Conservation (phyloP, 306 rosid species). For the Vicia faba region DNA sequence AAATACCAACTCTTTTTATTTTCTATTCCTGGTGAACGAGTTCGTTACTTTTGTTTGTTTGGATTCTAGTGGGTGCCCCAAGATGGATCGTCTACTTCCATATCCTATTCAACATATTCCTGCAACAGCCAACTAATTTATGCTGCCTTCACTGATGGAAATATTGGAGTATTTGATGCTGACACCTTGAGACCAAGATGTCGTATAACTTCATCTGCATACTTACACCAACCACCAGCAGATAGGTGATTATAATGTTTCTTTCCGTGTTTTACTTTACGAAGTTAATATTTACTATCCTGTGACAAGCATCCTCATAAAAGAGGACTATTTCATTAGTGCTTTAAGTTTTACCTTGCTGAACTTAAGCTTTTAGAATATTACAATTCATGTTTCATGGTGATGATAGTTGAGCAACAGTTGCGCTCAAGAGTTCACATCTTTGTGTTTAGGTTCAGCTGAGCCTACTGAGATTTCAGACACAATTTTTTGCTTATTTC, state of each 20-base stretch:
- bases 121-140: slow-evolving; percentile 65
- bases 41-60: slow-evolving; percentile 25
- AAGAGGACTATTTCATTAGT: slow-evolving; percentile 1
- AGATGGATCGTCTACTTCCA: slow-evolving; percentile 52
- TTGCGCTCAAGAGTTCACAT: neutral
- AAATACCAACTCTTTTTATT: neutral
- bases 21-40: slow-evolving; percentile 13
- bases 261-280: neutral
- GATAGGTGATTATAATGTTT: slow-evolving; percentile 48
- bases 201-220: slow-evolving; percentile 68
- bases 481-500: neutral
- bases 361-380: too few relatives aligned
- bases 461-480: neutral
- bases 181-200: slow-evolving; percentile 65
- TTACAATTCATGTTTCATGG: neutral
- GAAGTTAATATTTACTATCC: slow-evolving; percentile 8
- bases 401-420: slow-evolving; percentile 7
- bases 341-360: neutral
- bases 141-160: slow-evolving; percentile 75
- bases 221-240: slow-evolving; percentile 47
- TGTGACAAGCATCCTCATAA: slow-evolving; percentile 3
- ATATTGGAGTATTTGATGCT: slow-evolving; percentile 75
- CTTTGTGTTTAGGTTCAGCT: neutral
- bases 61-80: slow-evolving; percentile 76
- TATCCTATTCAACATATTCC: slow-evolving; percentile 72